A percentile compares a stretch with the other conserved stretches of the same genome.
These are phyloP conservation scores for Urostyla sp. DNA, from an alignment of 73 alveolate genomes.

Conservation along the genomic window DNA sequence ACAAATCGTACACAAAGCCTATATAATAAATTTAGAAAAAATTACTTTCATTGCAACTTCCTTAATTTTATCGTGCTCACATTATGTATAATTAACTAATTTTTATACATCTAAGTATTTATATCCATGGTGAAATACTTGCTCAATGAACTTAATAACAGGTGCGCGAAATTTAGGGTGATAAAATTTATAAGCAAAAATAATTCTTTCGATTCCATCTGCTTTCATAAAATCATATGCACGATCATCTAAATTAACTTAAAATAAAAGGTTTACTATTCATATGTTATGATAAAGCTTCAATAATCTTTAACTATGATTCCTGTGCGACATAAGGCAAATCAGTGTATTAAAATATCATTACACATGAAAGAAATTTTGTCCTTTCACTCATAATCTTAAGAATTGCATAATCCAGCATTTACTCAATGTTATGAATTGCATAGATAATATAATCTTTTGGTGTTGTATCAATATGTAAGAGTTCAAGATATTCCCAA, in stretches of 20 bases:
- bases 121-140: slow-evolving; percentile 45
- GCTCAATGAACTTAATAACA: slow-evolving; percentile 41
- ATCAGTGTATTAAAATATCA: slow-evolving; percentile 44
- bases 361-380: slow-evolving; percentile 35
- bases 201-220: slow-evolving; percentile 56
- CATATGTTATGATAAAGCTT: slow-evolving; percentile 48
- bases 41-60: slow-evolving; percentile 66
- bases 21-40: background rate
- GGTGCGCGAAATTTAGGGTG: slow-evolving; percentile 46
- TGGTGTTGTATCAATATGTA: slow-evolving; percentile 55
- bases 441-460: slow-evolving; percentile 66
- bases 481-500: slow-evolving; percentile 55
- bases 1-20: slow-evolving; percentile 25
- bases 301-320: slow-evolving; percentile 38
- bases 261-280: slow-evolving; percentile 14
- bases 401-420: slow-evolving; percentile 59
- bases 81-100: slow-evolving; percentile 34
- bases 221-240: slow-evolving; percentile 63
- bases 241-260: slow-evolving; percentile 26
- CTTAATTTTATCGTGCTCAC: slow-evolving; percentile 44
- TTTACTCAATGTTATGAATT: slow-evolving; percentile 50
- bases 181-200: slow-evolving; percentile 51
- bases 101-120: slow-evolving; percentile 35
- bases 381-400: slow-evolving; percentile 53
- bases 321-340: slow-evolving; percentile 53